phyloP scores from a whole-genome alignment of 208 protist species.

The Leishmania braziliensis region DNA sequence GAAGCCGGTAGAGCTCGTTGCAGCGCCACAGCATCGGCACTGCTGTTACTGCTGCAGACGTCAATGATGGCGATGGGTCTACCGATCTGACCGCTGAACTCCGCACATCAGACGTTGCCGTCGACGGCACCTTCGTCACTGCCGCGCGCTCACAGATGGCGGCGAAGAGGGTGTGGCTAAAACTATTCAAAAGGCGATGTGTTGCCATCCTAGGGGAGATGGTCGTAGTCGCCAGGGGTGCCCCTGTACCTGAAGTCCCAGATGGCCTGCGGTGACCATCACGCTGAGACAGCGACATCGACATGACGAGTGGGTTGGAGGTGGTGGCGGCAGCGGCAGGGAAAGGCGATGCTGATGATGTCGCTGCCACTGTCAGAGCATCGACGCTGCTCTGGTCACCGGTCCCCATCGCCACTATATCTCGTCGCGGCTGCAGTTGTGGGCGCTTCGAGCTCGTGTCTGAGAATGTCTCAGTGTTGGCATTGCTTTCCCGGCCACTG shows the following conservation, averaged over 20 bases:
- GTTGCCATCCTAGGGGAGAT: conserved; percentile 36
- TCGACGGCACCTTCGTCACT: neutral
- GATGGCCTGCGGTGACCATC: neutral
- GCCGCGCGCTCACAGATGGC: conserved; percentile 29
- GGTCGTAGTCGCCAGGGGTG: neutral
- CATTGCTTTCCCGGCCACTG: conserved; percentile 2
- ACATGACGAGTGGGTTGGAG: neutral
- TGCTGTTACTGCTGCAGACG: neutral
- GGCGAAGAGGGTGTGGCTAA: conserved; percentile 63
- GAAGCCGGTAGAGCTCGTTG: conserved; percentile 35
- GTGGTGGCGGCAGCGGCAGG: neutral
- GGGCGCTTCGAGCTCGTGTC: neutral
- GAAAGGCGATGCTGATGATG: neutral
- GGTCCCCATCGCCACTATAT: neutral
- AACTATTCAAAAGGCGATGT: conserved; percentile 78
- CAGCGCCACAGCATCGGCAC: conserved; percentile 19
- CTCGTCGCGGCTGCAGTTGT: neutral
- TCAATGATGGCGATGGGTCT: neutral
- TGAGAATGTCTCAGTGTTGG: conserved; percentile 4
- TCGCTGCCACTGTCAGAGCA: conserved; percentile 9
- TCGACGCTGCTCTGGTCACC: conserved; percentile 3
- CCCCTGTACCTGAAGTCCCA: neutral
- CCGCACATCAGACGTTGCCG: neutral
- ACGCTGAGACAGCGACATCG: neutral
- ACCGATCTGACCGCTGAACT: neutral